Evolutionary conservation across 257 asterid genomes (phyloP).

Genomic region (Thymus quinquecostatus): DNA sequence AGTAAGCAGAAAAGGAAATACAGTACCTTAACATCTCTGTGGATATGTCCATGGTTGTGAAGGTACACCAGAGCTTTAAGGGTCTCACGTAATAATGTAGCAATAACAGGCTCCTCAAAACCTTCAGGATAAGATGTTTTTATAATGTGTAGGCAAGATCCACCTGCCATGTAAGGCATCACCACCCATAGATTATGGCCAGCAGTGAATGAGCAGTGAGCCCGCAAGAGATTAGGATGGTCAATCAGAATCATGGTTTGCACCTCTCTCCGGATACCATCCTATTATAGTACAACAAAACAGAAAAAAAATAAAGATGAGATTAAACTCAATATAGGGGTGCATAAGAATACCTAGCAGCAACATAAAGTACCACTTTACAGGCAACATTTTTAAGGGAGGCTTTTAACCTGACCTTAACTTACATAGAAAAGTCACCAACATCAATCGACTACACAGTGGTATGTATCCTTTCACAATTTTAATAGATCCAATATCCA

Average conservation of each 20-base stretch:
- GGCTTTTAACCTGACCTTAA: neutral
- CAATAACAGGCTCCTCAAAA: slow-evolving; percentile 97
- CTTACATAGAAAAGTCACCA: neutral
- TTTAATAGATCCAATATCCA: neutral
- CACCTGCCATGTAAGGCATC: slow-evolving; percentile 98
- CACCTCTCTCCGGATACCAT: slow-evolving; percentile 96
- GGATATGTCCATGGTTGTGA: slow-evolving; percentile 94
- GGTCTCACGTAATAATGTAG: slow-evolving; percentile 82
- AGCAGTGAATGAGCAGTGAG: slow-evolving; percentile 85
- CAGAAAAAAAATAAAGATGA: neutral
- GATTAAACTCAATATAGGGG: too few relatives aligned
- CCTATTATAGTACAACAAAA: slow-evolving; percentile 55
- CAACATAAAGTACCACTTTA: slow-evolving; percentile 18
- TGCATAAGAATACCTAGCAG: slow-evolving; percentile 11
- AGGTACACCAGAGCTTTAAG: slow-evolving; percentile 98
- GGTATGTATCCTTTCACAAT: neutral
- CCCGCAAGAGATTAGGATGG: slow-evolving; percentile 87
- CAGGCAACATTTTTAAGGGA: neutral
- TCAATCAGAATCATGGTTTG: slow-evolving; percentile 88
- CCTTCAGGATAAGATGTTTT: slow-evolving; percentile 91
- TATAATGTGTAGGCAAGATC: slow-evolving; percentile 98
- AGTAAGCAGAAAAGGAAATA: slow-evolving; percentile 15
- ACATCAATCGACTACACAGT: neutral
- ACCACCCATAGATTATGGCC: slow-evolving; percentile 96
- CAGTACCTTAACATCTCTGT: slow-evolving; percentile 95